Conservation (phyloP, 2,329 filamentous ascomycete genomes). For the Aaosphaeria pasadenensis region DNA sequence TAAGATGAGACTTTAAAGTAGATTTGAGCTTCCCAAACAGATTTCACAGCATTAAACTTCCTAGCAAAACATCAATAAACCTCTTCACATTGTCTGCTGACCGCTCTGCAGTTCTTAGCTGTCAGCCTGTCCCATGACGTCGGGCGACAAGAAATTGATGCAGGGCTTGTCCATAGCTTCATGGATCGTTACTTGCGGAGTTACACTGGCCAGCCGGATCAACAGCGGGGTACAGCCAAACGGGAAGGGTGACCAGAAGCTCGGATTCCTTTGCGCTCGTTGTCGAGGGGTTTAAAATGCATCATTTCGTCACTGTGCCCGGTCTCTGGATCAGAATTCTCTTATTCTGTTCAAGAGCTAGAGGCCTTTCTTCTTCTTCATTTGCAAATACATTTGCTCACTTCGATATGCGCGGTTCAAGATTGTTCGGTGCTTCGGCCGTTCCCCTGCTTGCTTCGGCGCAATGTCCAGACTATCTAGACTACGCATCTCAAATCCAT, state of each 20-base stretch:
- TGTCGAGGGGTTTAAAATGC: constrained; percentile 6
- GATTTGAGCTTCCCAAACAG: background rate
- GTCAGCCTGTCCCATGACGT: constrained; percentile 2
- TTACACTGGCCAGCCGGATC: constrained; percentile 16
- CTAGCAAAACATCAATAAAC: no score
- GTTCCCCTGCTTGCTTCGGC: constrained; percentile 20
- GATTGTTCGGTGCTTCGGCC: constrained; percentile 11
- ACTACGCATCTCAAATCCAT: constrained; percentile 41
- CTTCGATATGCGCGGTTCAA: constrained; percentile 21
- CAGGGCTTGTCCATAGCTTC: constrained; percentile 6
- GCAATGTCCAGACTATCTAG: constrained; percentile 44
- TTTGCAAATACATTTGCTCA: background rate
- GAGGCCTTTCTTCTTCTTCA: background rate
- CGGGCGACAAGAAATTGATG: constrained; percentile 4
- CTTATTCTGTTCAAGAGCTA: background rate
- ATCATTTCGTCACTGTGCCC: constrained; percentile 7
- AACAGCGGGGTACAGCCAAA: constrained; percentile 30
- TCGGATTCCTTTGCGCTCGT: constrained; percentile 5
- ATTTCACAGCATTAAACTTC: no score
- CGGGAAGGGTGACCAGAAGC: constrained; percentile 14
- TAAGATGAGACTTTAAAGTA: background rate
- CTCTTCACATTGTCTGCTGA: background rate
- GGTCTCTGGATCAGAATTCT: background rate
- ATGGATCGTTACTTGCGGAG: constrained; percentile 12
- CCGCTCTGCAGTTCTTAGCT: background rate